Evolutionary conservation across 78 protist species (phyloP), one percentile per base, ranked within the genome.

Genomic region (slime mould (Dictyostelium discoideum)): DNA sequence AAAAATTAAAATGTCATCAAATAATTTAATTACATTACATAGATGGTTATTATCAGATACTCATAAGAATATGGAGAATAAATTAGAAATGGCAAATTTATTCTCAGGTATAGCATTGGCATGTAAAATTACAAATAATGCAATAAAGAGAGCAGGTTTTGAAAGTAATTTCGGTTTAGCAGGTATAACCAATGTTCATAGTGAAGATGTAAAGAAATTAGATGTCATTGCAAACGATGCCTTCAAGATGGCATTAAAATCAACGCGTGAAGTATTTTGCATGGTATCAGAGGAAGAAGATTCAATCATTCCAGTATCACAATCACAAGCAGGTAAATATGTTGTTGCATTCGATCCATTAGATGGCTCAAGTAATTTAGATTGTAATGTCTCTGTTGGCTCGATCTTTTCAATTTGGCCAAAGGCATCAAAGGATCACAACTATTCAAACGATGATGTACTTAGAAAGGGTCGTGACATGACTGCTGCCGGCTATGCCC

Each of bases 361-460:
- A 29, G 99, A 98, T 37, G 99, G 99, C 18, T 86, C 96, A 4
- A 72, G 93, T 24, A 94, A 94, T 86, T 85, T 98, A 40, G 99
- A 93, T 50, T 85, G 95, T 74, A 96, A 95, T 69, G 94, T 98
- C 14, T 54, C 97, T 44, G 97, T 96, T 46, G 99, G 99, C 37
- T 89, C 97, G 18, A 98, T 97, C 96, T 98, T 97, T 78, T 98
- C 97, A 39, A 96, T 98, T 82, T 98, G 96, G 97, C 65, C 69
- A 13, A 80, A 83, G 44, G 84, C 60, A 8, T 86, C 92, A 22
- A 73, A 32, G 5, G 93, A 89, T 60, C 32, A 74, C 2, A 39
- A 84, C 26, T 50, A 18, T 9, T 60, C 87, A 0, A 77, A 73
- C 20, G 32, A 20, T 7, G 97, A 92, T 79, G 95, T 87, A 5